Evolutionary conservation across 139 green algal genomes (phyloP), one percentile per base, ranked within the genome.

Genomic region (Chlamydomonas schloesseri): DNA sequence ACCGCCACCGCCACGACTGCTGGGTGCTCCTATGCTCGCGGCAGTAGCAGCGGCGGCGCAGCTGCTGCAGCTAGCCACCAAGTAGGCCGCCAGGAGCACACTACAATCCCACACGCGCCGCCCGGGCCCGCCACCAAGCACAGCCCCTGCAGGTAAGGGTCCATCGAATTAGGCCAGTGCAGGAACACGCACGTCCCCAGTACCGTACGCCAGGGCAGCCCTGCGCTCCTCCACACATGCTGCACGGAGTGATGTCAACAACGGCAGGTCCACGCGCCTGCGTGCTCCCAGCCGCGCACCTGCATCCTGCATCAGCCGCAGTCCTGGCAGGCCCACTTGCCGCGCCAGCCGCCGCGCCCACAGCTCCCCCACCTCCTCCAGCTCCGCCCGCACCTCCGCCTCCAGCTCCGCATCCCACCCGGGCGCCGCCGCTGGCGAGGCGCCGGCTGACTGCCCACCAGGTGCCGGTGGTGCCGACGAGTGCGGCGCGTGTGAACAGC

Each of bases 41-140:
- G 6, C 28, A 23, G 18, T 47, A 69, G 23, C n/a, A 3, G 20
- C 46, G 28, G 18, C 15, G n/a, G 34, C 13, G 14, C 62, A 37
- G 17, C 29, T 29, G 3, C 42, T 28, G 18, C 42, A 26, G 24
- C 33, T 4, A 14, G 37, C 28, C 55, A 29, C 81, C 28, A 93
- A 46, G 23, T 88, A 79, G 9, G 72, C 53, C 21, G 87, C 88
- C 29, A 93, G 79, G 10, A 71, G 71, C 37, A 91, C 29, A 18
- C 89, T 87, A 50, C 76, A 81, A 62, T 93, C 89, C 89, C 89
- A 93, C 42, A 93, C 71, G 18, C 83, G 60, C 72, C 79, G 65
- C 2, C 86, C 86, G 15, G 86, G 86, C 13, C 86, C 86, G 29
- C 29, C 62, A 42, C 77, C 77, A 11, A 50, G 29, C 2, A 15